Conservation (phyloP, 2,329 filamentous ascomycete species). For the Scorias spongiosa region DNA sequence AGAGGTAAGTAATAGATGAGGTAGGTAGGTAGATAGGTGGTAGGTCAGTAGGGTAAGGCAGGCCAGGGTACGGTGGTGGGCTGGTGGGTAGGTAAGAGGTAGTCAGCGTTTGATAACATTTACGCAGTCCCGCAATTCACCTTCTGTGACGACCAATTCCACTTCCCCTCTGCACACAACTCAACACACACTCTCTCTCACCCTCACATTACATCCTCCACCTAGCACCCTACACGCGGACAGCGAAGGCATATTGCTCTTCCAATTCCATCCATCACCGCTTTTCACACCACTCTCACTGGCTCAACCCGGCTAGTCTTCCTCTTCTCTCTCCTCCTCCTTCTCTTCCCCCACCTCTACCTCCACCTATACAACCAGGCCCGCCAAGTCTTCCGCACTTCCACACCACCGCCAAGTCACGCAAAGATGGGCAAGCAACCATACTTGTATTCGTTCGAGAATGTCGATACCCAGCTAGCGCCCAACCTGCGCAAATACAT, state of each 20-base stretch:
- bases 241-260: too few relatives aligned
- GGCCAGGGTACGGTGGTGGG: not conserved
- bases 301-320: not conserved
- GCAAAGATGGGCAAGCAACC: slow-evolving; percentile 24
- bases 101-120: too few relatives aligned
- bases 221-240: too few relatives aligned
- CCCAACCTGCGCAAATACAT: slow-evolving; percentile 67
- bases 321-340: not conserved
- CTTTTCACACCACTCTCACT: too few relatives aligned
- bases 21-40: not conserved
- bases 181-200: not conserved
- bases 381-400: not conserved
- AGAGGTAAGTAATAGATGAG: not conserved
- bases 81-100: not conserved
- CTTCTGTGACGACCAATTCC: not conserved
- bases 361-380: not conserved
- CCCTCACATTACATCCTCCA: too few relatives aligned
- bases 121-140: not conserved
- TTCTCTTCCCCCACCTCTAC: not conserved
- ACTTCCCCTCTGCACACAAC: not conserved
- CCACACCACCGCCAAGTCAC: not conserved
- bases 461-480: slow-evolving; percentile 55
- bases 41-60: not conserved
- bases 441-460: slow-evolving; percentile 66
- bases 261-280: too few relatives aligned